A percentile compares a stretch with the other conserved stretches of the same genome.
Evolutionary conservation across 305 asterid species (phyloP).

Genomic region (Petunia hybrid): DNA sequence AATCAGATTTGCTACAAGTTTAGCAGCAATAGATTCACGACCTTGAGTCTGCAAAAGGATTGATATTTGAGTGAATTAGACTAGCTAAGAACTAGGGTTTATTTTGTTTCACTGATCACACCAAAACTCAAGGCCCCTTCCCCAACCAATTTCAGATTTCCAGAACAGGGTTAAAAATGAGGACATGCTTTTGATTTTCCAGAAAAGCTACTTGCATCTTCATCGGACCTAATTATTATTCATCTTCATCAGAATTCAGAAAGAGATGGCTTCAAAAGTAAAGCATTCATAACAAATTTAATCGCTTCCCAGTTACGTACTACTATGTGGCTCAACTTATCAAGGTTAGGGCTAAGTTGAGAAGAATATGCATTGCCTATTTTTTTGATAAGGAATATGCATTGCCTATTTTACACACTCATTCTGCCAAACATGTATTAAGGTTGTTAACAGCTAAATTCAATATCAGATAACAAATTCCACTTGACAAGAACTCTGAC

Average conservation of each 20-base stretch:
- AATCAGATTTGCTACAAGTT: slow-evolving; percentile 75
- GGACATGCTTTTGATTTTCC: not conserved
- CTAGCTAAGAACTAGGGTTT: slow-evolving; percentile 25
- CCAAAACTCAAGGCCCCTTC: slow-evolving; percentile 6
- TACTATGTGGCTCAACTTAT: not conserved
- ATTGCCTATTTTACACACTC: slow-evolving; percentile 7
- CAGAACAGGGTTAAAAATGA: not conserved
- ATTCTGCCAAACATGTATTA: not conserved
- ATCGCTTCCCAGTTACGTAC: not conserved
- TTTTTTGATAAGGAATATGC: not conserved
- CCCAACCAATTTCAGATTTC: slow-evolving; percentile 1
- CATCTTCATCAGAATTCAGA: not conserved
- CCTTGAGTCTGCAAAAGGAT: slow-evolving; percentile 64
- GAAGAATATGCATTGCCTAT: slow-evolving; percentile 10
- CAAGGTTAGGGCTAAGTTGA: not conserved
- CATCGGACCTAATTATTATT: not conserved
- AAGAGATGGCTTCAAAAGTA: slow-evolving; percentile 17
- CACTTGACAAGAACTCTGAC: not conserved
- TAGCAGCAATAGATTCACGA: slow-evolving; percentile 84
- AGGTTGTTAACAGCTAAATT: not conserved
- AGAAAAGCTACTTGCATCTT: not conserved
- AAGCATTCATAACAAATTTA: slow-evolving; percentile 10
- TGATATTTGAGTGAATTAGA: slow-evolving; percentile 28
- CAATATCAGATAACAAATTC: slow-evolving; percentile 9
- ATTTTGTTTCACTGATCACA: slow-evolving; percentile 29